Conservation (phyloP, 208 protist species). For the Phytomonas francai region DNA sequence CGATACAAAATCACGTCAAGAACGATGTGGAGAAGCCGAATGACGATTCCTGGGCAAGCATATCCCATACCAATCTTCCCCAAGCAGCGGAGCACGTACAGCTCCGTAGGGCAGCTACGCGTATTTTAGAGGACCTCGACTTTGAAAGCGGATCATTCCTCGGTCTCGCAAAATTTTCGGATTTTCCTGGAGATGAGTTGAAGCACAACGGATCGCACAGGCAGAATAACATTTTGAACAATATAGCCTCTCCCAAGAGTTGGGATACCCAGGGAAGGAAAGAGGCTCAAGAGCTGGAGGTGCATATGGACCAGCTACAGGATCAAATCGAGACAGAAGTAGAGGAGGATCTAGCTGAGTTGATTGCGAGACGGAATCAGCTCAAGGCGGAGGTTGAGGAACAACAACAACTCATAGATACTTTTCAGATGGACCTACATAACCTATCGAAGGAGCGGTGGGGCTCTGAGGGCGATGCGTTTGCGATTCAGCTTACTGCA, state of each 20-base stretch:
- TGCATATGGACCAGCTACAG: conserved; percentile 16
- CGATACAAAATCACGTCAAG: not conserved
- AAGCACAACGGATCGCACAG: not conserved
- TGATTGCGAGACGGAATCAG: conserved; percentile 32
- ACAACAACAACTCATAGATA: conserved; percentile 33
- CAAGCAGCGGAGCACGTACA: conserved; percentile 54
- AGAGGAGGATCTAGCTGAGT: conserved; percentile 39
- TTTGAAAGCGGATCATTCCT: not conserved
- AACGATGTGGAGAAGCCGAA: not conserved
- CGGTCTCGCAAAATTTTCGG: not conserved
- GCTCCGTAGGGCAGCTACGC: conserved; percentile 49
- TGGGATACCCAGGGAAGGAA: not conserved
- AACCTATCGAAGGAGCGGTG: conserved; percentile 38
- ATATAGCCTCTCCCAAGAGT: not conserved
- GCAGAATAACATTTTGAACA: not conserved
- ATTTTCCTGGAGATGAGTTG: not conserved
- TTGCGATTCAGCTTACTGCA: conserved; percentile 55
- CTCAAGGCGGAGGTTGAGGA: conserved; percentile 32
- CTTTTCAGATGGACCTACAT: conserved; percentile 39
- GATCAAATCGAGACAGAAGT: conserved; percentile 51
- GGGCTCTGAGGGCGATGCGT: conserved; percentile 40
- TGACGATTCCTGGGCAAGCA: conserved; percentile 15
- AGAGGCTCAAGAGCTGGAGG: not conserved
- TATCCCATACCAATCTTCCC: conserved; percentile 57
- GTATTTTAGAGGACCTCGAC: conserved; percentile 35